A percentile compares a stretch with the other conserved stretches of the same genome.
phyloP scores from a whole-genome alignment of 257 asterid species.

The Scutellaria minor region DNA sequence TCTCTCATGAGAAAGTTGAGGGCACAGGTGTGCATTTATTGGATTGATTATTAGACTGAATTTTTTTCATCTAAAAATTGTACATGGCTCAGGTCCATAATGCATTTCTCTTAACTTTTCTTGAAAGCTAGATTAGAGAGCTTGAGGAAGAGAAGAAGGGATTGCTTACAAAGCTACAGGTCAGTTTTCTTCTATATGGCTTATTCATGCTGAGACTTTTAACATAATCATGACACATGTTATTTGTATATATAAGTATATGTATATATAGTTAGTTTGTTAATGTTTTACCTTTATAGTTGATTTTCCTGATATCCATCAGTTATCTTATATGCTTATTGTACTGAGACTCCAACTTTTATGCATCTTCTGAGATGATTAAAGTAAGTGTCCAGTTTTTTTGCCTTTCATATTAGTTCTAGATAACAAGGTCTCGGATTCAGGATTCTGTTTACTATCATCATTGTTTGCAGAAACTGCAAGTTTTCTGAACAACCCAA shows the following conservation, averaged over 20 bases:
- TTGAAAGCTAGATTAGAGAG: slow-evolving; percentile 93
- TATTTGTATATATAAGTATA: neutral
- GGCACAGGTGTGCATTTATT: slow-evolving; percentile 76
- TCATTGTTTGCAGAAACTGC: neutral
- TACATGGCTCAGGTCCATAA: slow-evolving; percentile 27
- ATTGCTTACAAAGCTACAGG: slow-evolving; percentile 81
- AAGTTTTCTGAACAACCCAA: neutral
- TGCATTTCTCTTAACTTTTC: slow-evolving; percentile 42
- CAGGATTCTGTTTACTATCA: neutral
- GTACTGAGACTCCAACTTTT: neutral
- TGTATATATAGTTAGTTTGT: neutral
- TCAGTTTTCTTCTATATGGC: slow-evolving; percentile 35
- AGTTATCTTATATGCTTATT: slow-evolving; percentile 24
- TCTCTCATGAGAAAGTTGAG: slow-evolving; percentile 89
- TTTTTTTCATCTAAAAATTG: slow-evolving; percentile 32
- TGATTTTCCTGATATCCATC: neutral
- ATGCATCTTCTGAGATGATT: slow-evolving; percentile 15
- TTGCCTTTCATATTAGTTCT: neutral
- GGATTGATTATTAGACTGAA: slow-evolving; percentile 32
- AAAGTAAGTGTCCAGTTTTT: slow-evolving; percentile 3
- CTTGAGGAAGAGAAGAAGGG: slow-evolving; percentile 99
- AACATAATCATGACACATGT: neutral
- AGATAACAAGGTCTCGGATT: neutral
- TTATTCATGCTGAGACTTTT: slow-evolving; percentile 12
- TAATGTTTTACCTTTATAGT: neutral